Percentiles rank a stretch among this genome's conserved stretches.
Conservation (phyloP, 768 basidiomycete species). For the Xerocomellus chrysenteron region DNA sequence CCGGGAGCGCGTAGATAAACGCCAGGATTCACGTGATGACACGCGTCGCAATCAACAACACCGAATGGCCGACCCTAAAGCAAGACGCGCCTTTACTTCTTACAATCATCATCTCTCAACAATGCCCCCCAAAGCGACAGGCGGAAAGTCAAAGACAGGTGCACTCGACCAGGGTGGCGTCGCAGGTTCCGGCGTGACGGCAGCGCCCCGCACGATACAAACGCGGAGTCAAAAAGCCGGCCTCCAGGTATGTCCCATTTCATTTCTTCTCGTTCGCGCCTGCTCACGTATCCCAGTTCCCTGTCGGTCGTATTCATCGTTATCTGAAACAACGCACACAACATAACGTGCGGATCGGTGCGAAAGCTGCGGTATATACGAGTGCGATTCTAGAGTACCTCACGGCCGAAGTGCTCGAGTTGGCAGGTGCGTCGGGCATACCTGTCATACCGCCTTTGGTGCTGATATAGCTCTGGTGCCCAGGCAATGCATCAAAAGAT, state of each 20-base stretch:
- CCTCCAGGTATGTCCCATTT: conserved; percentile 59
- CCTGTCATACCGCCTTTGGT: not conserved
- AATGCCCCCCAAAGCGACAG: conserved; percentile 56
- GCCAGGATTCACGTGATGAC: conserved; percentile 19
- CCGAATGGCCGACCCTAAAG: conserved; percentile 36
- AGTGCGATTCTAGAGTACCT: conserved; percentile 94
- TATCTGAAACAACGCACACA: conserved; percentile 91
- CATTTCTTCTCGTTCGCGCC: not conserved
- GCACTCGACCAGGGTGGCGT: conserved; percentile 21
- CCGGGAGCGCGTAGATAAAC: too few relatives aligned
- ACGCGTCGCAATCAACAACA: conserved; percentile 33
- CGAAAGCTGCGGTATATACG: conserved; percentile 98
- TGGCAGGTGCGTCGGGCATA: conserved; percentile 66
- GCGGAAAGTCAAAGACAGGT: conserved; percentile 63
- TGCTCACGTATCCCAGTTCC: conserved; percentile 56
- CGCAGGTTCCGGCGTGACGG: conserved; percentile 32
- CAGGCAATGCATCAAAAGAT: conserved; percentile 96
- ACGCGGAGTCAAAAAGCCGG: conserved; percentile 85
- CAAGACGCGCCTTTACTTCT: conserved; percentile 30
- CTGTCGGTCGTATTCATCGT: conserved; percentile 96
- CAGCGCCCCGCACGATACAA: conserved; percentile 44
- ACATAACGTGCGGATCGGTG: conserved; percentile 92
- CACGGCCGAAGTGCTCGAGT: conserved; percentile 93
- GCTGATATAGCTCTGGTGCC: not conserved
- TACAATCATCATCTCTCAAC: conserved; percentile 30